A percentile compares a stretch with the other conserved stretches of the same genome.
Evolutionary conservation across 225 moss, liverwort and hornwort species (phyloP).

Genomic region (Pleurozium schreberi): DNA sequence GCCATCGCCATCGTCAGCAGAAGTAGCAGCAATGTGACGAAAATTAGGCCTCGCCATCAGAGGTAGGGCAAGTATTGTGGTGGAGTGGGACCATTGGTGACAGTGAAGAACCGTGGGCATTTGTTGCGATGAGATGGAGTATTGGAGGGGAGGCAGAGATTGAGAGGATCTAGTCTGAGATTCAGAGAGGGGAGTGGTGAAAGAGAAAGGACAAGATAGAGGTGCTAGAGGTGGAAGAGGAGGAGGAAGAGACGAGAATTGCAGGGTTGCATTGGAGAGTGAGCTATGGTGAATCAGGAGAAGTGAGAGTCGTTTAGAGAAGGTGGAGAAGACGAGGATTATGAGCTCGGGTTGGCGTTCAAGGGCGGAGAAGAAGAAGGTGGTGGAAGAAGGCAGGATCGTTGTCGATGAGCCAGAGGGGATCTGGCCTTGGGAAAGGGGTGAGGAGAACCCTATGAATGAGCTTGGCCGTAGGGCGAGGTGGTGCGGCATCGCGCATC

Average conservation of each 20-base stretch:
- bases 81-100: neutral
- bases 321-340: neutral
- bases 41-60: neutral
- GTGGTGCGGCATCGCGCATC: constrained; percentile 25
- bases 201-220: neutral
- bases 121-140: neutral
- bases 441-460: constrained; percentile 5
- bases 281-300: constrained; percentile 22
- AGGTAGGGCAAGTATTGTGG: neutral
- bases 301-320: neutral
- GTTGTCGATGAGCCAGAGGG: neutral
- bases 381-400: neutral
- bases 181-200: neutral
- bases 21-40: neutral
- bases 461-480: constrained; percentile 3
- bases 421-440: neutral
- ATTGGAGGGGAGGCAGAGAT: neutral
- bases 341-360: neutral
- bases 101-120: neutral
- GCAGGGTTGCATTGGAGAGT: neutral
- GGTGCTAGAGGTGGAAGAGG: neutral
- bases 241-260: neutral
- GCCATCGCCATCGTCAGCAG: neutral
- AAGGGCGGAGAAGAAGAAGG: neutral
- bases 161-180: neutral